Base-by-base conservation (phyloP, 2,329 filamentous ascomycete species). In the Apiospora hydei region DNA sequence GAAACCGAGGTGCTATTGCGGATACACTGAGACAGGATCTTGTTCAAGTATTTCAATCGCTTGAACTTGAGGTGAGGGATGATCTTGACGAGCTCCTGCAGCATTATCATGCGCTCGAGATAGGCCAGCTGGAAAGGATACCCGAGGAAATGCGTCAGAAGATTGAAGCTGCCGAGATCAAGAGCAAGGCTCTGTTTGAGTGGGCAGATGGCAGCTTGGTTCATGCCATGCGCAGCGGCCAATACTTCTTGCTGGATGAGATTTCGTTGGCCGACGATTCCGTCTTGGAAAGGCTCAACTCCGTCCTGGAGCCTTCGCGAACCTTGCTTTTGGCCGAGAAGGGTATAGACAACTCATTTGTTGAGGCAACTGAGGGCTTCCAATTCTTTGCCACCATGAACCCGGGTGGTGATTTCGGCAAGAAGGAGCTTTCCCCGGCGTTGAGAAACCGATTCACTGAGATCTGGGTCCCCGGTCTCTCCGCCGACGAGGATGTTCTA, bases 351-450 rank as follows among this genome's bases (percentile, higher is more conserved):
- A 92, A 98, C 80, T 95, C 95, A 0, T 91, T 94, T 74, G 88
- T 99, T 38, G 88, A 89, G 51, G 96, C 93, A 7, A 83, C 87
- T 14, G 87, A 92, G 53, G 94, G 93, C 0, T 99, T 98, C 82
- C 95, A 99, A 78, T 98, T 99, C 82, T 90, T 99, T 73, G 96
- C 96, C 4, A 99, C 96, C 0, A 99, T 99, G 96, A 99, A 99
- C 76, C 96, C 96, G 11, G 97, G 97, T 69, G 96, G 97, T 66
- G 96, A 99, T 80, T 99, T 98, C 81, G 96, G 96, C 75, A 99
- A 99, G 84, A 94, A 96, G 77, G 96, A 99, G 81, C 88, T 99
- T 16, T 99, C 96, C 0, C 96, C 96, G 3, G 97, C 96, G 18
- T 85, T 99, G 73, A 90, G 96, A 66, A 99, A 99, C 80, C 93